Evolutionary conservation across 2,329 filamentous ascomycete species (phyloP), one percentile per base, ranked within the genome.

Genomic region (Tolypocladium tundrense): DNA sequence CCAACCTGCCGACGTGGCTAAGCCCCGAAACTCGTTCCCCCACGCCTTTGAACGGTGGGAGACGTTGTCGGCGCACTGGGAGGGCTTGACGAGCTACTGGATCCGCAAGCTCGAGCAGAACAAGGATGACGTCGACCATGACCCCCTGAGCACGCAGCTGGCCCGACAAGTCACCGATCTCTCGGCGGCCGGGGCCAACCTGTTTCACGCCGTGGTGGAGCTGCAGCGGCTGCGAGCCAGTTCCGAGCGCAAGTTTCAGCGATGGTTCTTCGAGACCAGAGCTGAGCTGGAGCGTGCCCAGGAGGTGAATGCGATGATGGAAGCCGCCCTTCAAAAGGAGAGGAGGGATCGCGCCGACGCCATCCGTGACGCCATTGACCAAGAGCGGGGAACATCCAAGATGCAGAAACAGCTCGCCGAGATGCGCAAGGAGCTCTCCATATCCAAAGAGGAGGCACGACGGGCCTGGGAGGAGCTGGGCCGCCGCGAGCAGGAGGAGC

Each of bases 1-100:
- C 42, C 63, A 67, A 53, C 59, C 59, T 21, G 55, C 62, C 11
- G 60, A 62, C 33, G 58, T 61, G 48, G 61, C 69, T 4, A 74
- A 80, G 55, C 72, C 81, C 56, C 78, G 85, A 58, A 90, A 88
- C 53, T 86, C 87, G 0, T 97, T 99, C 64, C 94, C 94, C 0
- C 94, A 97, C 73, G 94, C 94, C 0, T 99, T 99, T 67, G 93
- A 99, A 72, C 84, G 94, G 60, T 99, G 94, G 94, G 94, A 99
- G 70, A 93, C 90, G 0, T 76, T 99, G 3, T 99, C 94, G 0
- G 95, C 94, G 7, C 93, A 97, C 66, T 99, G 94, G 94, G 94
- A 99, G 71, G 94, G 94, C 5, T 80, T 99, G 59, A 97, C 94
- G 0, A 93, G 91, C 59, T 97, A 96, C 74, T 99, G 94, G 93